Percentiles rank a stretch among this genome's conserved stretches.
Conservation (phyloP, 2,329 filamentous ascomycete genomes). For the Cryphonectria naterciae region DNA sequence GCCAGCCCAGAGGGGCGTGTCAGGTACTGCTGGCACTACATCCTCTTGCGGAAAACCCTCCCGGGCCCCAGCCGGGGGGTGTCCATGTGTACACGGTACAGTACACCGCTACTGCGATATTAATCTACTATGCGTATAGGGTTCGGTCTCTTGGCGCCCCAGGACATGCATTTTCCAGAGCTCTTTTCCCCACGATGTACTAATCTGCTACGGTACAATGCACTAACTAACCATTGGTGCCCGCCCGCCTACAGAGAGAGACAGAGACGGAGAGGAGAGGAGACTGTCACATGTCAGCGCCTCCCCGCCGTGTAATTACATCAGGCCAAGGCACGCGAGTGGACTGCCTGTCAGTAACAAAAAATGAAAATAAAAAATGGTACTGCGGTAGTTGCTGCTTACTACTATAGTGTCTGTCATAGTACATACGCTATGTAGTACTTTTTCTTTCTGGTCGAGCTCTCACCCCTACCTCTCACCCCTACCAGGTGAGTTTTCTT, state of each 20-base stretch:
- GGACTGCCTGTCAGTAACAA: background rate
- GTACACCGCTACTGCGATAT: background rate
- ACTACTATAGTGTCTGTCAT: background rate
- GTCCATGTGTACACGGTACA: background rate
- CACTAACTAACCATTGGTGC: background rate
- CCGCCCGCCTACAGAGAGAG: background rate
- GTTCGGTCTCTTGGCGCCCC: too few species aligned
- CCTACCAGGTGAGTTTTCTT: background rate
- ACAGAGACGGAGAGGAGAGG: background rate
- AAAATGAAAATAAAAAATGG: background rate
- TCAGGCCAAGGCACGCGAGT: background rate
- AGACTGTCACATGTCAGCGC: constrained; percentile 12
- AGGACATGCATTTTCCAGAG: background rate
- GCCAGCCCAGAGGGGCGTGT: background rate
- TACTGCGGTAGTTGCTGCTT: background rate
- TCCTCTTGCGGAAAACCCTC: background rate
- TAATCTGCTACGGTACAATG: background rate
- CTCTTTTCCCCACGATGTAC: background rate
- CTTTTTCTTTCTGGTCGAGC: background rate
- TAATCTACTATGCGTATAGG: background rate
- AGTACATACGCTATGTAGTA: too few species aligned
- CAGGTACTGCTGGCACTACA: background rate
- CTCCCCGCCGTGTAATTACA: background rate
- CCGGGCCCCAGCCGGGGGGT: background rate
- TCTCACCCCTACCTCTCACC: background rate